phyloP scores from a whole-genome alignment of 2,329 filamentous ascomycete species.

The Fonsecaea nubica region DNA sequence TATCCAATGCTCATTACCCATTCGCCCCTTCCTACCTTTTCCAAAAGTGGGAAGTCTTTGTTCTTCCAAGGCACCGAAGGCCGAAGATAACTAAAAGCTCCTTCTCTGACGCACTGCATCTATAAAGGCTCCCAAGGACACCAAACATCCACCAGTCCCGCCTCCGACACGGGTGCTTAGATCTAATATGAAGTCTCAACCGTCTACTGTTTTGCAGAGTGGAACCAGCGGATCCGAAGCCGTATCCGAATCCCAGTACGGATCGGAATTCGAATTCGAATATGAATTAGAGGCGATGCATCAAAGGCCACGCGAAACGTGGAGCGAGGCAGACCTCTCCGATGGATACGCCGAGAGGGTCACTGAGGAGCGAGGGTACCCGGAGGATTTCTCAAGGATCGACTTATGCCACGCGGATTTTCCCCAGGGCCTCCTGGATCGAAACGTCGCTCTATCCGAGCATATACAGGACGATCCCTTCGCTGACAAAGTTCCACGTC shows the following conservation, averaged over 20 bases:
- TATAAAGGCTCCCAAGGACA: neutral
- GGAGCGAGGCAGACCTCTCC: neutral
- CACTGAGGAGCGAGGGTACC: neutral
- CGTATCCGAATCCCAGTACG: too few relatives aligned
- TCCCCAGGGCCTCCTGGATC: neutral
- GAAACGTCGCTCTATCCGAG: neutral
- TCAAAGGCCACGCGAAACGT: neutral
- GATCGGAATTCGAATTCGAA: too few relatives aligned
- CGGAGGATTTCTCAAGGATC: conserved; percentile 1
- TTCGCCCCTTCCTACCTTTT: neutral
- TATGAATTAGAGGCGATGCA: neutral
- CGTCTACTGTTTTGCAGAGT: neutral
- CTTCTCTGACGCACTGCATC: neutral
- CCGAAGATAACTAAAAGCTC: neutral
- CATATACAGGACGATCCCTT: neutral
- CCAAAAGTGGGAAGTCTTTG: neutral
- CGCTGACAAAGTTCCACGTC: neutral
- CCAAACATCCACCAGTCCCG: neutral
- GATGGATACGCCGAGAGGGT: neutral
- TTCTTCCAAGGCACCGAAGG: neutral
- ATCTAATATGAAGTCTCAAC: neutral
- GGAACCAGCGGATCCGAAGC: neutral
- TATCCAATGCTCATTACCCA: neutral
- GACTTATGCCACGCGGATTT: neutral
- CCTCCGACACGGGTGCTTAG: neutral